A percentile compares a stretch with the other conserved stretches of the same genome.
Conservation (phyloP, 495 filamentous ascomycete genomes). For the Daldinia concentrica region DNA sequence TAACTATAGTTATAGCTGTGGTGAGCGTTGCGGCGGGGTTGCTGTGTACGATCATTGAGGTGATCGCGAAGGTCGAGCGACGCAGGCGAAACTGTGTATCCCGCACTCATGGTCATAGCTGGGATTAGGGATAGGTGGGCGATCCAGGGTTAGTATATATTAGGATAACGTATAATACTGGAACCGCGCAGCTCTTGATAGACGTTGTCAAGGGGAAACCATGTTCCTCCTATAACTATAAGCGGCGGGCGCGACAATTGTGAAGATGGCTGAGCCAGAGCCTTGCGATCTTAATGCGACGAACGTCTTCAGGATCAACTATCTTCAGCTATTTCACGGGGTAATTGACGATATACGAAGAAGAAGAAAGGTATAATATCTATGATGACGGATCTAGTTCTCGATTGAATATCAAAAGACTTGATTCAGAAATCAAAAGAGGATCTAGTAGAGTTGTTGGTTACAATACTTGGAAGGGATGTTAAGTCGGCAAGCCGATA, state of each 20-base stretch:
- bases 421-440: constrained; percentile 25
- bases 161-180: constrained; percentile 28
- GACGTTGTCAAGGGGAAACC: constrained; percentile 31
- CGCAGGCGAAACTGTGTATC: constrained; percentile 48
- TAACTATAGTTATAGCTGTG: constrained; percentile 31
- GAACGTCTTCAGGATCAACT: constrained; percentile 18
- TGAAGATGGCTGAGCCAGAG: constrained; percentile 17
- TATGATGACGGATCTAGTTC: constrained; percentile 11
- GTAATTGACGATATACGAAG: constrained; percentile 8
- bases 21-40: constrained; percentile 33
- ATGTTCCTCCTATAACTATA: constrained; percentile 35
- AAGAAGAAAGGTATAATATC: constrained; percentile 1
- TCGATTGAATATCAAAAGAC: constrained; percentile 32
- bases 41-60: constrained; percentile 38
- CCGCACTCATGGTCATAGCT: constrained; percentile 46
- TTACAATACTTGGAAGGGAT: constrained; percentile 21
- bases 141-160: constrained; percentile 39
- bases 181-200: constrained; percentile 33
- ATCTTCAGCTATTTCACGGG: constrained; percentile 17
- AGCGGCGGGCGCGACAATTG: constrained; percentile 17
- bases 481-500: constrained; percentile 30
- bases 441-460: constrained; percentile 26
- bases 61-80: constrained; percentile 45
- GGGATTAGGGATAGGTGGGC: constrained; percentile 28
- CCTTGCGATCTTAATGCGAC: constrained; percentile 38